phyloP scores from a whole-genome alignment of 176 grass and related monocot genomes.

The Phyllostachys edulis region DNA sequence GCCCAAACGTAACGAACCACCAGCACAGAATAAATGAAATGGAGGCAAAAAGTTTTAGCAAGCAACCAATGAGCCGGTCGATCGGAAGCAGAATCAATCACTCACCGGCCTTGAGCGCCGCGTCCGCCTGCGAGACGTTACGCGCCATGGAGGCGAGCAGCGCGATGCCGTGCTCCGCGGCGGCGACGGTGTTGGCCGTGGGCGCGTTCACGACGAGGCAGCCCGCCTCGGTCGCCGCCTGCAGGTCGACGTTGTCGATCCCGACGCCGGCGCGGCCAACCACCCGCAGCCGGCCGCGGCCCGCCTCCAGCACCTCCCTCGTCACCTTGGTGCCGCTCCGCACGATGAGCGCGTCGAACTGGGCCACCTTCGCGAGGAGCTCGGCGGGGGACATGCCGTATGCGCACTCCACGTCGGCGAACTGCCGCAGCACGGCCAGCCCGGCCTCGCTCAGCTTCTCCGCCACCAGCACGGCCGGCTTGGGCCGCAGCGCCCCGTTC shows the following conservation, averaged over 20 bases:
- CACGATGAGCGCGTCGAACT: slow-evolving; percentile 74
- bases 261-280: slow-evolving; percentile 73
- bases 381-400: slow-evolving; percentile 63
- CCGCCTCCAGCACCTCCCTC: slow-evolving; percentile 68
- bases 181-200: slow-evolving; percentile 70
- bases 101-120: slow-evolving; percentile 68
- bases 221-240: slow-evolving; percentile 62
- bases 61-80: not conserved
- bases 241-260: slow-evolving; percentile 86
- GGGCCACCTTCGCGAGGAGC: slow-evolving; percentile 46
- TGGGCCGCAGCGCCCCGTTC: slow-evolving; percentile 19
- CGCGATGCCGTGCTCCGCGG: slow-evolving; percentile 75
- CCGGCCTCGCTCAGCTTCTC: slow-evolving; percentile 75
- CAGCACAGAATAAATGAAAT: not conserved
- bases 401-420: slow-evolving; percentile 55
- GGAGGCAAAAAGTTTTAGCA: not conserved
- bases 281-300: slow-evolving; percentile 45
- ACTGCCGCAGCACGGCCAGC: slow-evolving; percentile 55
- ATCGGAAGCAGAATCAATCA: not conserved
- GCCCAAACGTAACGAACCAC: not conserved
- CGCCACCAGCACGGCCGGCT: slow-evolving; percentile 62
- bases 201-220: slow-evolving; percentile 83
- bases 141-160: slow-evolving; percentile 77
- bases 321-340: slow-evolving; percentile 78
- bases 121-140: slow-evolving; percentile 64